A percentile compares a stretch with the other conserved stretches of the same genome.
phyloP scores from a whole-genome alignment of 768 basidiomycete species.

The Lentinula edodes region DNA sequence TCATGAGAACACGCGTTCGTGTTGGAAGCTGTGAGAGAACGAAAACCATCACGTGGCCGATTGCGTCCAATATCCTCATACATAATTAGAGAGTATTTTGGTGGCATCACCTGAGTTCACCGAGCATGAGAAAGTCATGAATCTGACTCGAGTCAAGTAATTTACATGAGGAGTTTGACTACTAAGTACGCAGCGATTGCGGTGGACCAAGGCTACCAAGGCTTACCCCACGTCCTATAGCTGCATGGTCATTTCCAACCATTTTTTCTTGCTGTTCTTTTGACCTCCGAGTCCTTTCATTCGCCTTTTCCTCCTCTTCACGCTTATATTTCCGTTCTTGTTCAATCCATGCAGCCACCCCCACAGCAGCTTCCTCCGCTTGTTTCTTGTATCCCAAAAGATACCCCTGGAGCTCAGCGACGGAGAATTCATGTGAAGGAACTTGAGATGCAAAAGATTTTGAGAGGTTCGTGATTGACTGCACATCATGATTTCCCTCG shows the following conservation, averaged over 20 bases:
- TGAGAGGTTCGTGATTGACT: constrained; percentile 15
- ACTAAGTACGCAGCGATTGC: too few species aligned
- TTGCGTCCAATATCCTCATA: too few species aligned
- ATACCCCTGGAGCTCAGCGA: constrained; percentile 59
- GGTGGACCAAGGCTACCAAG: too few species aligned
- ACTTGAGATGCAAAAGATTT: constrained; percentile 33
- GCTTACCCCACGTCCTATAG: neutral
- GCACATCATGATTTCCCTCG: neutral
- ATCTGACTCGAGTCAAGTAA: too few species aligned
- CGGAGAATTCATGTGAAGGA: constrained; percentile 46
- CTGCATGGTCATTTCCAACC: neutral
- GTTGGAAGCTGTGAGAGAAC: too few species aligned
- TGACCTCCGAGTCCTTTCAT: constrained; percentile 15
- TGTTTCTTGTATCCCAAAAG: constrained; percentile 39
- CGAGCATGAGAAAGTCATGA: too few species aligned
- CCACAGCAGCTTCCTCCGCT: constrained; percentile 28
- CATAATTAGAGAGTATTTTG: too few species aligned
- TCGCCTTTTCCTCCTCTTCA: constrained; percentile 24
- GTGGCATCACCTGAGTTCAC: too few species aligned
- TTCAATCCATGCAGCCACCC: constrained; percentile 38
- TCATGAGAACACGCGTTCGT: too few species aligned
- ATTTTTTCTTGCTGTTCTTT: constrained; percentile 14
- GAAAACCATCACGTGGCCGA: too few species aligned
- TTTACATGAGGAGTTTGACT: too few species aligned
- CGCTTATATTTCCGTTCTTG: constrained; percentile 26